Evolutionary conservation across 106 monocot species (phyloP).

Genomic region (Xerophyta viscosa): DNA sequence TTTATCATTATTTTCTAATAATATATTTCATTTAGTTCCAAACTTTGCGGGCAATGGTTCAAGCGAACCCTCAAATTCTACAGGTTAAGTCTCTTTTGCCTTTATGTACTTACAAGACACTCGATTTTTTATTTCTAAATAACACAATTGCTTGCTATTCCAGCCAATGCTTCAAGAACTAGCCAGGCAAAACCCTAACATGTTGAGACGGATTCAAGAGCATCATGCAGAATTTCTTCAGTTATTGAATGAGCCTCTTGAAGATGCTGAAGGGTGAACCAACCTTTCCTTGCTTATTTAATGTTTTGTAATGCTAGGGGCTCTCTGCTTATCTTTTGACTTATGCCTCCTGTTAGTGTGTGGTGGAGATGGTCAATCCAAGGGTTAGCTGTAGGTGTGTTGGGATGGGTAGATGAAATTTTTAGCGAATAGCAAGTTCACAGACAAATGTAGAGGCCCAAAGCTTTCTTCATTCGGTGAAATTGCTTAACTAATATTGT

Average conservation of each 20-base stretch:
- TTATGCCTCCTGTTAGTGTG: no score
- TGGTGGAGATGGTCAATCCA: no score
- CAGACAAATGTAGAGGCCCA: no score
- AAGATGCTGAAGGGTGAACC: constrained; percentile 9
- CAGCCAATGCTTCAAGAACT: constrained; percentile 12
- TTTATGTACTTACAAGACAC: no score
- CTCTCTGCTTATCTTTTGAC: no score
- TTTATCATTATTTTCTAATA: background rate
- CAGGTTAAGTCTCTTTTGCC: constrained; percentile 44
- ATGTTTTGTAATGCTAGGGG: no score
- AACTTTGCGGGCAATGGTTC: constrained; percentile 79
- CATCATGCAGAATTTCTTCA: constrained; percentile 9
- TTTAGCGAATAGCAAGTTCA: no score
- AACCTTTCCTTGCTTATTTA: background rate
- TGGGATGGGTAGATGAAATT: no score
- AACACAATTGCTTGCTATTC: background rate
- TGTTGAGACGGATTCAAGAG: constrained; percentile 6
- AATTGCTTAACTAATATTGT: no score
- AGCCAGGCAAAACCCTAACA: constrained; percentile 5
- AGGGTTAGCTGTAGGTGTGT: no score
- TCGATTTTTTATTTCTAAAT: background rate
- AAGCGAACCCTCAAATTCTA: constrained; percentile 93
- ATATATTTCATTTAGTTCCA: constrained; percentile 44
- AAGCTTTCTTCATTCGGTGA: no score
- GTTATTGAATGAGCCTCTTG: constrained; percentile 9